Base-by-base conservation (phyloP, 2,329 filamentous ascomycete genomes). In the Ophiostoma piceae region DNA sequence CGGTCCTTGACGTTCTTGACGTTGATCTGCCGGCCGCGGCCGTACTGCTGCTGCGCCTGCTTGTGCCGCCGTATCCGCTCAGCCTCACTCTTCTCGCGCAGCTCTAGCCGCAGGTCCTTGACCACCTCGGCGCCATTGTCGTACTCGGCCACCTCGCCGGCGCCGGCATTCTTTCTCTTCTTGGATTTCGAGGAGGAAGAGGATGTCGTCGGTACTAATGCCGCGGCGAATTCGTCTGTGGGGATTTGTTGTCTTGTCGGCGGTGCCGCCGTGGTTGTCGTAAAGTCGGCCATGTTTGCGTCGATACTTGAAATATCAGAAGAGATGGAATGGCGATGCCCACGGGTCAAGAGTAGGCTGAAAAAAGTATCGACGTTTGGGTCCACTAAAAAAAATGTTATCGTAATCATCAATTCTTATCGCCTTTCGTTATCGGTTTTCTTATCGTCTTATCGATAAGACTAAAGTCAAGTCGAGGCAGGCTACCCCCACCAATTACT, bases 1-100 rank as follows among this genome's bases (percentile, higher is more conserved):
- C 92, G 96, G 83, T 98, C 93, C 76, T 89, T 91, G 75, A 97
- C 87, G 9, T 82, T 83, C 76, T 90, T 90, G 65, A 89, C 84
- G 71, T 90, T 60, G 47, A 74, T 90, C 73, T 86, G 86, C 74
- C 87, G 87, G 67, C 95, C 95, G 74, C 95, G 89, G 43, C 95
- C 95, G 80, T 99, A 99, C 69, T 85, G 85, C 76, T 88, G 86
- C 75, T 92, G 85, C 68, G 92, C 92, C 75, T 88, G 83, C 75
- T 83, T 84, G 71, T 84, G 77, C 60, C 85, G 84, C 71, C 83
- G 83, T 68, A 80, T 78, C 76, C 81, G 83, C 74, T 84, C 80
- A 71, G 81, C 80, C 75, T 87, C 85, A 70, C 81, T 76, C 73
- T 83, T 84, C 57, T 84, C 79, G 37, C 82, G 74, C 62, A 89